A percentile compares a stretch with the other conserved stretches of the same genome.
Conservation (phyloP, 768 basidiomycete species). For the Hygrocybe coccinea region DNA sequence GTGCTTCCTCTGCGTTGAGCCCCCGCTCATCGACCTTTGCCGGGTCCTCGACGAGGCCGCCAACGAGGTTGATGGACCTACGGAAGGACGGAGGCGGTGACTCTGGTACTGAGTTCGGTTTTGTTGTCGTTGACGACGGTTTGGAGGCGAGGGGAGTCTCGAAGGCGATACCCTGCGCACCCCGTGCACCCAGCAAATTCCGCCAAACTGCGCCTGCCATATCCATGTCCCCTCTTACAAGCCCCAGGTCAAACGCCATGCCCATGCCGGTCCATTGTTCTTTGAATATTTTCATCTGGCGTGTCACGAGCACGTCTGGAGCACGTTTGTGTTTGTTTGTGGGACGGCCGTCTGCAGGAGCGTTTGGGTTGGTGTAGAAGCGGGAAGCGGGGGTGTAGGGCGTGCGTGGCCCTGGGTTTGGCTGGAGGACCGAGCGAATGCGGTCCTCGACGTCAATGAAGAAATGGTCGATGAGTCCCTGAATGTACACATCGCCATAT, state of each 20-base stretch:
- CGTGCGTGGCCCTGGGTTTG: slow-evolving; percentile 32
- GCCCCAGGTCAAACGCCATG: slow-evolving; percentile 72
- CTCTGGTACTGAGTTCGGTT: no score
- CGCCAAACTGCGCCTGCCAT: slow-evolving; percentile 88
- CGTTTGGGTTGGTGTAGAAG: slow-evolving; percentile 48
- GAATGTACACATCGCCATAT: slow-evolving; percentile 64
- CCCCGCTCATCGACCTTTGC: slow-evolving; percentile 42
- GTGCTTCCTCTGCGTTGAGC: slow-evolving; percentile 51
- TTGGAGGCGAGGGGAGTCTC: slow-evolving; percentile 19
- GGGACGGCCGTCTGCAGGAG: slow-evolving; percentile 17
- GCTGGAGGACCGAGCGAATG: slow-evolving; percentile 74
- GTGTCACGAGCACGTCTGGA: slow-evolving; percentile 73
- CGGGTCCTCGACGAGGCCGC: slow-evolving; percentile 58
- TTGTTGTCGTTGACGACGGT: slow-evolving; percentile 3
- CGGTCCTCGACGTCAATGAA: slow-evolving; percentile 92
- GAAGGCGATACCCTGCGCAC: slow-evolving; percentile 63
- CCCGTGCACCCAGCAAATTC: slow-evolving; percentile 82
- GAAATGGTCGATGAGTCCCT: slow-evolving; percentile 89
- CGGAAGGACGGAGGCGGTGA: slow-evolving; percentile 37
- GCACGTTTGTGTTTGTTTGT: slow-evolving; percentile 40
- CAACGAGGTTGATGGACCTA: slow-evolving; percentile 65
- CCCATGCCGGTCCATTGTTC: slow-evolving; percentile 87
- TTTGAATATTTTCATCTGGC: slow-evolving; percentile 87
- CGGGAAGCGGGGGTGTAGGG: slow-evolving; percentile 45
- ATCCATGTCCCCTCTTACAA: slow-evolving; percentile 72